Evolutionary conservation across 108 stramenopile genomes (phyloP), one percentile per base, ranked within the genome.

Genomic region (Nitzschia sp.): DNA sequence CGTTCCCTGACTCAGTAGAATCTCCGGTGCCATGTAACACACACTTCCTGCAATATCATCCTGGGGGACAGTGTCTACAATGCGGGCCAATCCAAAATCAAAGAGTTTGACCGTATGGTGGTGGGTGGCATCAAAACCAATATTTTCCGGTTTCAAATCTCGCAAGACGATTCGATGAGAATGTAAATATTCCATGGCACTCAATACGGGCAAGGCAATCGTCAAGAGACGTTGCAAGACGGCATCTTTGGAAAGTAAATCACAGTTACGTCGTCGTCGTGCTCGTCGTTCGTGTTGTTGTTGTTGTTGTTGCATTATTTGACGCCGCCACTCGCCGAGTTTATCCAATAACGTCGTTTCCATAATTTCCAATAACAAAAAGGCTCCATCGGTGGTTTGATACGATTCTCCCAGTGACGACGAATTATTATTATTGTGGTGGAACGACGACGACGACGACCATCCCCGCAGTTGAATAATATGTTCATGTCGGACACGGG

Each of bases 11-110:
- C 55, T 29, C 56, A 52, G 28, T 32, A 74, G n/a, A 15, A 77
- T 48, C 59, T 88, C 87, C 1, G 84, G 84, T 16, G 75, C 67
- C 81, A 85, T 85, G 63, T 82, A 85, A 3, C 84, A 75, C 17
- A 71, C 50, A 17, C 64, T 63, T 27, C 84, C 84, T 5, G 79
- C 76, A 11, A 73, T 52, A 32, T 69, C 81, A n/a, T 66, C 73
- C 15, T 31, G 30, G 22, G 44, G 45, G 2, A 61, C 47, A 2
- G 28, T 58, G 5, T 22, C 23, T 21, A 68, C 53, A 28, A 70
- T 41, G 9, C 77, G 56, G 5, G 82, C 75, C 6, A 80, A 62
- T 3, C 82, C 77, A 72, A 78, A 78, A 48, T 78, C 77, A 54
- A 72, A 72, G 15, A 77, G 16, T 25, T 63, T 65, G 34, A 77